phyloP scores from a whole-genome alignment of 2,329 filamentous ascomycete species.

The Camptophora hylomeconis region DNA sequence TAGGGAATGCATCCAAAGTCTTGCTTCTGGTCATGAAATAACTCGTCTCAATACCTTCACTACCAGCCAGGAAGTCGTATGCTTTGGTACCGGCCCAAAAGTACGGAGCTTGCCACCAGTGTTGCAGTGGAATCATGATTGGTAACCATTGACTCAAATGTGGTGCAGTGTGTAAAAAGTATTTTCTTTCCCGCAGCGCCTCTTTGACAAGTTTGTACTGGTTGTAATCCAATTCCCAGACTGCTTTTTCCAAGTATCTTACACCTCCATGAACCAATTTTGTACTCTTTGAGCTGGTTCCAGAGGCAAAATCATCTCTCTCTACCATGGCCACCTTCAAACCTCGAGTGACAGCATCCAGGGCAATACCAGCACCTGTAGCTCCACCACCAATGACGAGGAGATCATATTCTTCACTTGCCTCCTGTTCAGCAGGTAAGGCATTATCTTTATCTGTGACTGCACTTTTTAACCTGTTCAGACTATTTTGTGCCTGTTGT shows the following conservation, averaged over 20 bases:
- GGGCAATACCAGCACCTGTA: slow-evolving; percentile 66
- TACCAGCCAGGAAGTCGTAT: slow-evolving; percentile 74
- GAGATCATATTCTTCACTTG: slow-evolving; percentile 55
- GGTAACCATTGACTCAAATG: slow-evolving; percentile 71
- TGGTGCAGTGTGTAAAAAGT: slow-evolving; percentile 70
- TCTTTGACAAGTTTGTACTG: slow-evolving; percentile 69
- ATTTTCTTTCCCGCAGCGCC: slow-evolving; percentile 68
- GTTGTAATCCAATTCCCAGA: slow-evolving; percentile 73
- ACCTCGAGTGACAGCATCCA: slow-evolving; percentile 67
- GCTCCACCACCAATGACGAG: slow-evolving; percentile 69
- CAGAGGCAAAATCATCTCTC: slow-evolving; percentile 68
- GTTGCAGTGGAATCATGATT: slow-evolving; percentile 70
- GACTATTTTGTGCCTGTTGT: slow-evolving; percentile 11
- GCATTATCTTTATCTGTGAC: slow-evolving; percentile 10
- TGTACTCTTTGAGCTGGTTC: slow-evolving; percentile 76
- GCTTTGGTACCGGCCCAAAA: slow-evolving; percentile 61
- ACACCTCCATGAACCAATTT: slow-evolving; percentile 80
- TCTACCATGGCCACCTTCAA: slow-evolving; percentile 71
- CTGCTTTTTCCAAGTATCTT: slow-evolving; percentile 72
- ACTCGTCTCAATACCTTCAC: slow-evolving; percentile 76
- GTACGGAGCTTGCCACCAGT: slow-evolving; percentile 72
- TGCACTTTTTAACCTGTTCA: slow-evolving; percentile 12
- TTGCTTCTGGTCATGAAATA: slow-evolving; percentile 82
- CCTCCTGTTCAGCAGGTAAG: slow-evolving; percentile 16
- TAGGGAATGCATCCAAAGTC: slow-evolving; percentile 74